Conservation (phyloP, 352 stramenopile species). For the Phytophthora tubulina region DNA sequence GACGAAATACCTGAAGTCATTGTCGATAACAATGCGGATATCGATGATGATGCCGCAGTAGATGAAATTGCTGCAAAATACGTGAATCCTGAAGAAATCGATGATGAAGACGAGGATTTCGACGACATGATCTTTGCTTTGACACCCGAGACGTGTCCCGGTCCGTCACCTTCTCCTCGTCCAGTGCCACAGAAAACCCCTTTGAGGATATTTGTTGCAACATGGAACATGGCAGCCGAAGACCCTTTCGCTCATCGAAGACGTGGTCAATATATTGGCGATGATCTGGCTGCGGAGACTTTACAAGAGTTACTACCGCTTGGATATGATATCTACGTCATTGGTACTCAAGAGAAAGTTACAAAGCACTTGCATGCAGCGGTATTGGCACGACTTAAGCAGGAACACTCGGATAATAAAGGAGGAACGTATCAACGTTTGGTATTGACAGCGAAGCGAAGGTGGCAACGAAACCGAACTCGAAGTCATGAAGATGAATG, state of each 20-base stretch:
- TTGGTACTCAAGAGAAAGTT: slow-evolving; percentile 79
- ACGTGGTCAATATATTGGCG: slow-evolving; percentile 58
- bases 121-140: slow-evolving; percentile 44
- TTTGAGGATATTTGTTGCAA: slow-evolving; percentile 71
- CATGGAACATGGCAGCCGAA: slow-evolving; percentile 82
- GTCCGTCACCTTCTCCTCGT: slow-evolving; percentile 13
- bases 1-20: background rate
- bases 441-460: slow-evolving; percentile 27
- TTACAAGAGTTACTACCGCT: slow-evolving; percentile 60
- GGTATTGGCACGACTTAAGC: slow-evolving; percentile 58
- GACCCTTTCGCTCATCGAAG: slow-evolving; percentile 57
- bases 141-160: slow-evolving; percentile 46
- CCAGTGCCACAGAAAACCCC: slow-evolving; percentile 3
- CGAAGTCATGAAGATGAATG: slow-evolving; percentile 16
- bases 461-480: background rate
- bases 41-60: background rate
- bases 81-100: slow-evolving; percentile 1
- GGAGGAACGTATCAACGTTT: slow-evolving; percentile 39
- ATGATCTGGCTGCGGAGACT: slow-evolving; percentile 43
- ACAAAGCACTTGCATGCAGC: slow-evolving; percentile 69
- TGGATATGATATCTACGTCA: slow-evolving; percentile 81
- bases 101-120: slow-evolving; percentile 36
- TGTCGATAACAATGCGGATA: slow-evolving; percentile 4
- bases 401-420: slow-evolving; percentile 8
- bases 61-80: slow-evolving; percentile 8